Conservation (phyloP, 1,284 basidiomycete species). For the Golubevia sp. region DNA sequence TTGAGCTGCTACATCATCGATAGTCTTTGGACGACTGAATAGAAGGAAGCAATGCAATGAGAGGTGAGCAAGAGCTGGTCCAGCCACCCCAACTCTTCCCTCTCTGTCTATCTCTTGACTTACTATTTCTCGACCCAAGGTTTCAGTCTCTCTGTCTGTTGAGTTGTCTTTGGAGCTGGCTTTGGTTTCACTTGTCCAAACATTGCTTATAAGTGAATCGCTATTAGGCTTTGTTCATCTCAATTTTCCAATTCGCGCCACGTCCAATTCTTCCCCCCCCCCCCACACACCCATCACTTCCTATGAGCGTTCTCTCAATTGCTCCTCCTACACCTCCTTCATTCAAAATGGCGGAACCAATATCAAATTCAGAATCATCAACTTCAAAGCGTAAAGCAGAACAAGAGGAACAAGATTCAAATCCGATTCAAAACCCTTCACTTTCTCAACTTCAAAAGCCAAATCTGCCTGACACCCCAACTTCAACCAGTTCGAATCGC, state of each 20-base stretch:
- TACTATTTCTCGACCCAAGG: slow-evolving; percentile 99
- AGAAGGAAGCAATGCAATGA: slow-evolving; percentile 5
- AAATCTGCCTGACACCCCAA: too few relatives aligned
- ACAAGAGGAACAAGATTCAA: neutral
- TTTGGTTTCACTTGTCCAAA: too few relatives aligned
- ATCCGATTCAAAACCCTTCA: too few relatives aligned
- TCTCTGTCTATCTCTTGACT: slow-evolving; percentile 25
- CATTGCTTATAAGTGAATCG: too few relatives aligned
- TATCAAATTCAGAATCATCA: slow-evolving; percentile 31
- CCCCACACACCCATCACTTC: slow-evolving; percentile 5
- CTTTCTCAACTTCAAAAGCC: too few relatives aligned
- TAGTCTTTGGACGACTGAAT: slow-evolving; percentile 87
- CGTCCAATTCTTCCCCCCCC: too few relatives aligned
- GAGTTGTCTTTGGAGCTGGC: slow-evolving; percentile 21
- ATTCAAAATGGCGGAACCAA: slow-evolving; percentile 29
- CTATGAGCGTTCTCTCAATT: slow-evolving; percentile 36
- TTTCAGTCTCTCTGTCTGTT: slow-evolving; percentile 65
- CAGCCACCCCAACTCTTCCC: neutral
- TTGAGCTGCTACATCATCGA: slow-evolving; percentile 95
- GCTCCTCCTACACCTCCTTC: slow-evolving; percentile 31
- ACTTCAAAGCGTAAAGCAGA: neutral
- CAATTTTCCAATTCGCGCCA: too few relatives aligned
- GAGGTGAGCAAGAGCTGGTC: slow-evolving; percentile 3
- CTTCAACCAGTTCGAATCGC: too few relatives aligned
- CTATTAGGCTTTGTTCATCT: too few relatives aligned